Evolutionary conservation across 139 green algal genomes (phyloP).

Genomic region (Volvox reticuliferus): DNA sequence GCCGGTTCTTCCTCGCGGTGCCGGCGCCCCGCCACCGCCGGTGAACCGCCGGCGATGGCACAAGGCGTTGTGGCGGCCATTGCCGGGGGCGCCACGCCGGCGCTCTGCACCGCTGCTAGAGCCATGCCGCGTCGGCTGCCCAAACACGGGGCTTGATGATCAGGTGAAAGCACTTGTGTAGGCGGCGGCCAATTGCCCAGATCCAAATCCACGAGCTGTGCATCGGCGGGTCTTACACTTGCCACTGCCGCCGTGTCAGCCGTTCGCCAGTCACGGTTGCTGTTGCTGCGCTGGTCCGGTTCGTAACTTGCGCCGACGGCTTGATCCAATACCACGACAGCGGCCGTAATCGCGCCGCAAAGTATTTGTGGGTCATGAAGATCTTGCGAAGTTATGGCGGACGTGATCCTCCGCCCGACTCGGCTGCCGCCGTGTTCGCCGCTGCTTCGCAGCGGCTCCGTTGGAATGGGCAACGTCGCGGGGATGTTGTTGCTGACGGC

Average conservation of each 20-base stretch:
- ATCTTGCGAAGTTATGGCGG: no score
- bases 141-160: no score
- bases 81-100: not conserved
- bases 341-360: no score
- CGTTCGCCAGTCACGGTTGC: not conserved
- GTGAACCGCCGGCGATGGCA: not conserved
- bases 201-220: not conserved
- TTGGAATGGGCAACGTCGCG: not conserved
- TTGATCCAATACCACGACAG: no score
- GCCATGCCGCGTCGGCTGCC: not conserved
- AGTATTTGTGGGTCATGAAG: no score
- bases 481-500: not conserved
- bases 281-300: not conserved
- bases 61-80: not conserved
- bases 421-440: no score
- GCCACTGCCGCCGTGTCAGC: not conserved
- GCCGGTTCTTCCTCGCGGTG: no score
- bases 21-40: not conserved
- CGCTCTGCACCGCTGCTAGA: not conserved
- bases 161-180: not conserved
- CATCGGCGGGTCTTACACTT: not conserved
- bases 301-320: no score
- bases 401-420: no score
- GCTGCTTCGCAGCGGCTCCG: no score
- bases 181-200: not conserved